A percentile compares a stretch with the other conserved stretches of the same genome.
phyloP scores from a whole-genome alignment of 768 basidiomycete genomes.

The Jaapia argillacea region DNA sequence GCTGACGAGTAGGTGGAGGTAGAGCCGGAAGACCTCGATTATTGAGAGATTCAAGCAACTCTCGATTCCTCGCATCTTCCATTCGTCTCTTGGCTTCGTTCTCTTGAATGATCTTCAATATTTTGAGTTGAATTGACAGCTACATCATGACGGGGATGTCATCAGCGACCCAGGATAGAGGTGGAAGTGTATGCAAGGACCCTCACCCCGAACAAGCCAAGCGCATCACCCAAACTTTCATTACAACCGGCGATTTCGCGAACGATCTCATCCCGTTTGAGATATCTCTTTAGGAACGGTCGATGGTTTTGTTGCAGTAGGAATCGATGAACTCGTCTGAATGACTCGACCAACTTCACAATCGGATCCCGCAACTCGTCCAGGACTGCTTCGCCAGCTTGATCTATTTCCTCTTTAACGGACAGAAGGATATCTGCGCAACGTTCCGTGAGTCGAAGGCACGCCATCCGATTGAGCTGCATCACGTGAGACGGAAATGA shows the following conservation, averaged over 20 bases:
- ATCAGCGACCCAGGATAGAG: background rate
- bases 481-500: too few relatives aligned
- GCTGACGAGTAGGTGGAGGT: background rate
- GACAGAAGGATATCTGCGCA: conserved; percentile 61
- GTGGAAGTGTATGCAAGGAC: background rate
- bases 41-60: conserved; percentile 23
- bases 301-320: conserved; percentile 49
- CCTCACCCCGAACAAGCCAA: conserved; percentile 45
- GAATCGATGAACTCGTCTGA: conserved; percentile 34
- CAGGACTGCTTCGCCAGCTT: conserved; percentile 43
- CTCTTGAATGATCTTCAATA: conserved; percentile 37
- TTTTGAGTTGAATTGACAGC: conserved; percentile 43
- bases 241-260: conserved; percentile 43
- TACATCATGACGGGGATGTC: too few relatives aligned
- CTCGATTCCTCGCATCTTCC: conserved; percentile 22
- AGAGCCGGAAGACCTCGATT: conserved; percentile 4
- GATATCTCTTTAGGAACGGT: conserved; percentile 71
- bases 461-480: conserved; percentile 59
- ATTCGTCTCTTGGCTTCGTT: conserved; percentile 23
- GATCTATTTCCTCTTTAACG: conserved; percentile 48
- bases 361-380: conserved; percentile 43
- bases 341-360: conserved; percentile 38
- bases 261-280: conserved; percentile 62
- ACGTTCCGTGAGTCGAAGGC: conserved; percentile 61
- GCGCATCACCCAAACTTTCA: conserved; percentile 39